Conservation (phyloP, 345 rosid species). For the Dipteronia sinensis region DNA sequence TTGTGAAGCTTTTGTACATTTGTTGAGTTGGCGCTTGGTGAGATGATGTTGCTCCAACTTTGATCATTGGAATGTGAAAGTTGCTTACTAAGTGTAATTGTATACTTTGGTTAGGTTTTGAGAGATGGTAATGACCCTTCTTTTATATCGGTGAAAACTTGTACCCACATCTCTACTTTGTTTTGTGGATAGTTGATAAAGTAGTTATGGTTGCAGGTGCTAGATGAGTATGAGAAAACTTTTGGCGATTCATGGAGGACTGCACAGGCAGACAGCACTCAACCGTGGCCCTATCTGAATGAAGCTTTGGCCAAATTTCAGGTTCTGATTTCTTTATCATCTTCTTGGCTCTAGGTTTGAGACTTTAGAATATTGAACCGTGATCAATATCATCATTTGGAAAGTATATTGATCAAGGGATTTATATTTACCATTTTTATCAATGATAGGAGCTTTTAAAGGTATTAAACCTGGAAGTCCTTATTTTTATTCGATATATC, state of each 20-base stretch:
- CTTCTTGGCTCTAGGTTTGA: not conserved
- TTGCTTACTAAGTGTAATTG: not conserved
- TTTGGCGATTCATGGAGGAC: slow-evolving; percentile 91
- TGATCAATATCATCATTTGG: not conserved
- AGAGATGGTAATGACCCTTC: not conserved
- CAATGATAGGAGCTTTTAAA: not conserved
- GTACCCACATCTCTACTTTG: not conserved
- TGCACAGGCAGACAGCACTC: slow-evolving; percentile 55
- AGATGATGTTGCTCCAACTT: not conserved
- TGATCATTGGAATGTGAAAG: not conserved
- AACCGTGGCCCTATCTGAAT: slow-evolving; percentile 80
- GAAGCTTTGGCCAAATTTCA: slow-evolving; percentile 85
- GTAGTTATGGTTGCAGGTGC: slow-evolving; percentile 44
- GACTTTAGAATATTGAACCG: not conserved
- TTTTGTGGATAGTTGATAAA: not conserved
- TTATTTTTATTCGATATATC: slow-evolving; percentile 10
- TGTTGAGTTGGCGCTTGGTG: not conserved
- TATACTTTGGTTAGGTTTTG: not conserved
- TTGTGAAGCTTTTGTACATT: not conserved
- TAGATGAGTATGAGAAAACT: slow-evolving; percentile 90
- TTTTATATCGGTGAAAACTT: not conserved
- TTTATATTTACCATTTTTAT: not conserved
- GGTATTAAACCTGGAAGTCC: not conserved
- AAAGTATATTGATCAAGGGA: not conserved
- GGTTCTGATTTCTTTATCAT: slow-evolving; percentile 39